These are phyloP conservation scores for Dothideomycetidae sp. DNA, from an alignment of 2,329 filamentous ascomycete genomes.

Conservation along the genomic window DNA sequence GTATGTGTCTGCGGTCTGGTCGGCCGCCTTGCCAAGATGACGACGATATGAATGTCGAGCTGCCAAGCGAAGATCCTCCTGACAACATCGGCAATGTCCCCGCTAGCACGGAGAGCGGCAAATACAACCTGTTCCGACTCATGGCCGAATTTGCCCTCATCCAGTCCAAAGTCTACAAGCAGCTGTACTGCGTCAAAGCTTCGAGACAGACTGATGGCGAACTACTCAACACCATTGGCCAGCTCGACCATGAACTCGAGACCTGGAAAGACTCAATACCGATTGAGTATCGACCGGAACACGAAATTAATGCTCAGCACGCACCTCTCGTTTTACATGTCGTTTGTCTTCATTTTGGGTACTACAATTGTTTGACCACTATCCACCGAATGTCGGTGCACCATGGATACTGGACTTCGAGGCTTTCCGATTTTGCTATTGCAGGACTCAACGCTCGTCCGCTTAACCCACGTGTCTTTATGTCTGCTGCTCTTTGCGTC, in stretches of 20 bases:
- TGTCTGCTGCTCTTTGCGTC: constrained; percentile 82
- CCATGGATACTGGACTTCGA: constrained; percentile 94
- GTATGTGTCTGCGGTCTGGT: constrained; percentile 56
- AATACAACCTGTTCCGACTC: constrained; percentile 85
- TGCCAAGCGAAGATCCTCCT: constrained; percentile 76
- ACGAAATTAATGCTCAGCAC: constrained; percentile 86
- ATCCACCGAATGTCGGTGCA: constrained; percentile 98
- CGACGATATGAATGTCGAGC: constrained; percentile 86
- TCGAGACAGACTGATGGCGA: constrained; percentile 86
- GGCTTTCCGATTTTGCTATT: constrained; percentile 86
- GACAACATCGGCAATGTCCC: constrained; percentile 95
- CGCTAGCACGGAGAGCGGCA: constrained; percentile 72
- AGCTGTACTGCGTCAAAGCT: constrained; percentile 82
- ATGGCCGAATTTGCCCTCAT: constrained; percentile 89
- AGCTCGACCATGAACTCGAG: constrained; percentile 70
- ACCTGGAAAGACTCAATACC: constrained; percentile 95
- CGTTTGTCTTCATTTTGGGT: constrained; percentile 87
- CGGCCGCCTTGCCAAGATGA: constrained; percentile 59
- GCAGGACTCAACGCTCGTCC: constrained; percentile 83
- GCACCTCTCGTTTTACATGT: constrained; percentile 89
- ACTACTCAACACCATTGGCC: constrained; percentile 85
- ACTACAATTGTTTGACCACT: constrained; percentile 95
- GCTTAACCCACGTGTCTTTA: constrained; percentile 85
- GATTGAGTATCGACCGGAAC: constrained; percentile 88
- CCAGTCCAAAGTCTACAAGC: constrained; percentile 86